These are phyloP conservation scores for Populus ilicifolia DNA, from an alignment of 345 rosid species.

Conservation along the genomic window DNA sequence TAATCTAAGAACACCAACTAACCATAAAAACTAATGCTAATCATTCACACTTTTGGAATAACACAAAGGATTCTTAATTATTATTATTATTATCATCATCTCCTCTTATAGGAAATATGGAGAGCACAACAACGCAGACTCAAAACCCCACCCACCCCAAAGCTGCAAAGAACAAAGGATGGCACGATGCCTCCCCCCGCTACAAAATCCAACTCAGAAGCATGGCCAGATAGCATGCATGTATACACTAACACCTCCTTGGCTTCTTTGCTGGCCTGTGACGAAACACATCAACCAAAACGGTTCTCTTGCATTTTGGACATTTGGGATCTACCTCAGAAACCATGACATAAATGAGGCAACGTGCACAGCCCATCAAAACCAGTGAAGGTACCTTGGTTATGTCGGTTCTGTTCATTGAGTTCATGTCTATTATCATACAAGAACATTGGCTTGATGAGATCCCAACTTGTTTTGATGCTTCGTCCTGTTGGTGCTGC, in stretches of 20 bases:
- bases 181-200: too few relatives aligned
- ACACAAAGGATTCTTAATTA: too few relatives aligned
- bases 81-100: too few relatives aligned
- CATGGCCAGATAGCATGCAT: not conserved
- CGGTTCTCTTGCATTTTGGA: constrained; percentile 24
- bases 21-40: too few relatives aligned
- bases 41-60: too few relatives aligned
- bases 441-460: constrained; percentile 7
- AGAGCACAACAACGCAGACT: too few relatives aligned
- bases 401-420: not conserved
- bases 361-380: constrained; percentile 31
- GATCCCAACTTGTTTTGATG: not conserved
- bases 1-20: too few relatives aligned
- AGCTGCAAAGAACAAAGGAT: too few relatives aligned
- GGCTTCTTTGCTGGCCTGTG: not conserved
- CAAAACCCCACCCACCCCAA: too few relatives aligned
- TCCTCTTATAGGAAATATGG: too few relatives aligned
- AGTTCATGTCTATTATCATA: constrained; percentile 3
- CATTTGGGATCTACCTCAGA: constrained; percentile 25
- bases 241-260: not conserved
- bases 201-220: not conserved
- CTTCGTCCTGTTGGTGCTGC: not conserved
- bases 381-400: constrained; percentile 14
- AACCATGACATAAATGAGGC: constrained; percentile 38
- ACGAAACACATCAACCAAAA: constrained; percentile 19